Base-by-base conservation (phyloP, 495 filamentous ascomycete genomes). In the Paragyromitra xinjiangensis region DNA sequence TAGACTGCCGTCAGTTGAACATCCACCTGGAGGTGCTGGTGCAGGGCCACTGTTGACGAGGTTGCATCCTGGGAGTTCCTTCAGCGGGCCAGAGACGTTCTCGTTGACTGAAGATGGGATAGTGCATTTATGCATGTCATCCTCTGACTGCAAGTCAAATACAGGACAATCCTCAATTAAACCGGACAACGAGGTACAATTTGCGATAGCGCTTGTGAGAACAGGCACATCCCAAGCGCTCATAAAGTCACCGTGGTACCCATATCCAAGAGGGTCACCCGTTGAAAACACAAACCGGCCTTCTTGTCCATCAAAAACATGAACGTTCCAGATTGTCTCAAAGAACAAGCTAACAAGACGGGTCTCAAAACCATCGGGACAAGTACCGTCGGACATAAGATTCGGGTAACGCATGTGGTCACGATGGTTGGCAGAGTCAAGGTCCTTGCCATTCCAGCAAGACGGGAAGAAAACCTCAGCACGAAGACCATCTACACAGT, bases 401-500 rank as follows among this genome's bases (percentile, higher is more conserved):
- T 87, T 85, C 0, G 94, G 93, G 82, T 94, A 97, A 1, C 90
- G 90, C 80, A 97, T 87, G 81, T 96, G 93, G 62, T 85, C 86
- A 80, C 87, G 88, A 86, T 94, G 91, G 82, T 92, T 86, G 0
- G 72, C 34, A 2, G 88, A 86, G 70, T 90, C 89, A 24, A 85
- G 73, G 69, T 92, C 88, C 66, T 89, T 87, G 40, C 93, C 92
- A 81, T 97, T 92, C 92, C 93, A 97, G 88, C 94, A 97, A 0
- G 92, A 93, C 9, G 94, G 94, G 85, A 97, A 97, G 88, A 93
- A 91, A 65, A 97, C 83, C 82, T 97, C 93, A 50, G 94, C 84
- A 40, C 94, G 90, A 58, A 97, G 79, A 62, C 94, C 94, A 77
- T 95, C 88, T 0, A 81, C 80, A 81, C 94, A 97, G 80, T 94